These are phyloP conservation scores for Vitis hybrid DNA, from an alignment of 177 flowering plant species.

Conservation along the genomic window DNA sequence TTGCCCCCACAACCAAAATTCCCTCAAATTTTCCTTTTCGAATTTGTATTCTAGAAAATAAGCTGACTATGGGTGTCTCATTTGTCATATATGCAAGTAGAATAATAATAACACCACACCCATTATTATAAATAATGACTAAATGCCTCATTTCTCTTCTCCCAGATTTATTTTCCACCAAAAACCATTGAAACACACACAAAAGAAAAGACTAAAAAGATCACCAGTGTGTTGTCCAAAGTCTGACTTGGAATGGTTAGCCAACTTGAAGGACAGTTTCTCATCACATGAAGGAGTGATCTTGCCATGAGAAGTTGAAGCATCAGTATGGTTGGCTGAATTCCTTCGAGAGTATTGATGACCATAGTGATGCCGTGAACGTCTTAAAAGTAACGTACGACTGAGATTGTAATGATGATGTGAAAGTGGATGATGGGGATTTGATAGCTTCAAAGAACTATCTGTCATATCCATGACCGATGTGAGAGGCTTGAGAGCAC, in stretches of 20 bases:
- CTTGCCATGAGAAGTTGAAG: conserved; percentile 45
- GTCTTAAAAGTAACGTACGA: conserved; percentile 43
- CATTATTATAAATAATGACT: too few relatives aligned
- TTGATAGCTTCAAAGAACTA: conserved; percentile 23
- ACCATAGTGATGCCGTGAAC: conserved; percentile 45
- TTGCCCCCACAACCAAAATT: too few relatives aligned
- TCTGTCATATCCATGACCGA: conserved; percentile 27
- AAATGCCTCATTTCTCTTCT: too few relatives aligned
- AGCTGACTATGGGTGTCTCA: too few relatives aligned
- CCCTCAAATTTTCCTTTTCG: too few relatives aligned
- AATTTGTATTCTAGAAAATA: too few relatives aligned
- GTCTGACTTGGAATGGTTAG: conserved; percentile 33
- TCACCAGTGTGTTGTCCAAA: conserved; percentile 39
- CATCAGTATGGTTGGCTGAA: conserved; percentile 28
- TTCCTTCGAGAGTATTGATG: conserved; percentile 48
- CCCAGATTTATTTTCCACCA: background rate
- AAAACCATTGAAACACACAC: background rate
- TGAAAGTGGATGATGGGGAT: conserved; percentile 23
- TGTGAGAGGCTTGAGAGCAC: conserved; percentile 20
- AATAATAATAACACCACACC: too few relatives aligned
- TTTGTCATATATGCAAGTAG: too few relatives aligned
- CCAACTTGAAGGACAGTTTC: conserved; percentile 33
- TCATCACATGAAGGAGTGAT: conserved; percentile 30
- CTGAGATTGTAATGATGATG: conserved; percentile 34
- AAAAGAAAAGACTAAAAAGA: background rate